phyloP scores from a whole-genome alignment of 2,329 filamentous ascomycete species.

The Penicillium sp. region DNA sequence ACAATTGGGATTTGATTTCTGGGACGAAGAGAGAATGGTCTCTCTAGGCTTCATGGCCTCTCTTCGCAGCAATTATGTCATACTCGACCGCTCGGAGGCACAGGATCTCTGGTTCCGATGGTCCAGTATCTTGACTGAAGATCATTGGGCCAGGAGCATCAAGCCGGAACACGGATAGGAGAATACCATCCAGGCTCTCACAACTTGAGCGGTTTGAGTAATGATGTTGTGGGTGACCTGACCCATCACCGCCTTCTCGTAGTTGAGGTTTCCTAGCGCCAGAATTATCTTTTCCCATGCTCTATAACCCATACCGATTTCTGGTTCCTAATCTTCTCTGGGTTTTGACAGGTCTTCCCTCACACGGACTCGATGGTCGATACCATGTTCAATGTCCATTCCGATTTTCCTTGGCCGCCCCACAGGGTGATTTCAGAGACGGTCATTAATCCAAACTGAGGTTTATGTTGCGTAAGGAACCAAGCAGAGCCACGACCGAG shows the following conservation, averaged over 20 bases:
- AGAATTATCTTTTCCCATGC: too few species aligned
- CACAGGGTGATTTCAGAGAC: not conserved
- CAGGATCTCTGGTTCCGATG: not conserved
- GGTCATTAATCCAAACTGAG: not conserved
- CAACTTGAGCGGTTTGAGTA: too few species aligned
- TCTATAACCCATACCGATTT: too few species aligned
- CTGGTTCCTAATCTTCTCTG: too few species aligned
- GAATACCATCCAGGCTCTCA: not conserved
- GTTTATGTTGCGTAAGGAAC: not conserved
- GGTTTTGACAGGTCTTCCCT: not conserved
- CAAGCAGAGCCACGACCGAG: not conserved
- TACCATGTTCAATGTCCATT: not conserved
- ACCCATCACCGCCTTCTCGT: too few species aligned
- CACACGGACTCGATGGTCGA: not conserved
- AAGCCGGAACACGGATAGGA: not conserved
- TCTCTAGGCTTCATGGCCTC: not conserved
- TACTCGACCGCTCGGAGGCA: not conserved
- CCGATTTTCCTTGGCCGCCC: not conserved
- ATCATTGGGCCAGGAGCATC: not conserved
- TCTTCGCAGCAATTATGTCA: not conserved
- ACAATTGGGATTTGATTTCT: not conserved
- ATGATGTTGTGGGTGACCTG: too few species aligned
- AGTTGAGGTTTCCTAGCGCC: too few species aligned
- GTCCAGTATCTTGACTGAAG: not conserved
- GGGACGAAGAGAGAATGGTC: not conserved